These are phyloP conservation scores for Cladosporium sp. DNA, from an alignment of 2,329 filamentous ascomycete species.

Conservation along the genomic window DNA sequence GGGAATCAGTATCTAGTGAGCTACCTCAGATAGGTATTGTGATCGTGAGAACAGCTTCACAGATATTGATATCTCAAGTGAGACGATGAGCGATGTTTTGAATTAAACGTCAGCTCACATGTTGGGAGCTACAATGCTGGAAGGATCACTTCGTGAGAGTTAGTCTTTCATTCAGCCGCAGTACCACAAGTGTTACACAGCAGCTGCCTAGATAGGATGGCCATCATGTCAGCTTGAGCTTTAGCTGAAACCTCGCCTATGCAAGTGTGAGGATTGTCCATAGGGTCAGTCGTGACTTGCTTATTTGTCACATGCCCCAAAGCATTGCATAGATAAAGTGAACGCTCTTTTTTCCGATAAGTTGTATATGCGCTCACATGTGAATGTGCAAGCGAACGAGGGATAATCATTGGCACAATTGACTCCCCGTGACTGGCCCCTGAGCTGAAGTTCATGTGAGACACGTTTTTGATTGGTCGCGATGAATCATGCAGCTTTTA, in stretches of 20 bases:
- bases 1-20: no score
- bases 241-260: background rate
- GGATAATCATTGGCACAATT: no score
- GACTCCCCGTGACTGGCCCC: no score
- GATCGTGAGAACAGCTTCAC: background rate
- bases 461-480: no score
- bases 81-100: background rate
- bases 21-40: no score
- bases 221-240: background rate
- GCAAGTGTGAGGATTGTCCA: background rate
- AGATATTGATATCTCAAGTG: background rate
- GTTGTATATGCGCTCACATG: no score
- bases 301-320: background rate
- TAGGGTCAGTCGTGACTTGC: background rate
- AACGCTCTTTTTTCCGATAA: no score
- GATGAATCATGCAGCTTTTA: no score
- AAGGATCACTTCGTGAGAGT: background rate
- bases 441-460: no score
- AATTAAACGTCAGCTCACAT: background rate
- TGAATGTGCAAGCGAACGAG: no score
- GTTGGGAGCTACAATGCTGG: background rate
- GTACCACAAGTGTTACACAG: background rate
- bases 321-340: background rate
- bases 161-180: background rate
- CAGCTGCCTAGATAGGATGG: background rate